Evolutionary conservation across 176 grass and related monocot genomes (phyloP).

Genomic region (Melocanna baccifera): DNA sequence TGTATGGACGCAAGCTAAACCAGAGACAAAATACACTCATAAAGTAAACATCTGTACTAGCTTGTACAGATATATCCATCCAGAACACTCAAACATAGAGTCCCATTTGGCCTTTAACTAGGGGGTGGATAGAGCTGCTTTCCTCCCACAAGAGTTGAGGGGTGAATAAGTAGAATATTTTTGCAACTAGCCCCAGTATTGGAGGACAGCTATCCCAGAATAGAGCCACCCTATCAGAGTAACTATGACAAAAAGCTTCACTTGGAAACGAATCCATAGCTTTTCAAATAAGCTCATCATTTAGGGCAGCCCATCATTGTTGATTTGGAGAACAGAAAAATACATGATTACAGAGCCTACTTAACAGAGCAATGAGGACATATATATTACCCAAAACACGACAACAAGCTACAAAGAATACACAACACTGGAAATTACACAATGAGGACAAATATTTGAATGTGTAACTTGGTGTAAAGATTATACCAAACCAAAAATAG

Average conservation of each 20-base stretch:
- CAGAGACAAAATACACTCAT: background rate
- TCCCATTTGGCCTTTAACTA: background rate
- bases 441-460: background rate
- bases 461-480: background rate
- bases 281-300: conserved; percentile 31
- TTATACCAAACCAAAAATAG: background rate
- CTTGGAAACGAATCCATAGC: conserved; percentile 43
- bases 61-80: background rate
- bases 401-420: background rate
- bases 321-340: background rate
- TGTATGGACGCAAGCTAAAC: background rate
- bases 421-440: too few relatives aligned
- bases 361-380: background rate
- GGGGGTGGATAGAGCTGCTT: background rate
- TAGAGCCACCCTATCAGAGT: conserved; percentile 42
- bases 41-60: background rate
- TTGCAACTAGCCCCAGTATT: background rate
- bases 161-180: background rate
- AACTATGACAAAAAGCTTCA: conserved; percentile 55
- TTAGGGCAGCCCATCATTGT: background rate
- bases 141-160: background rate
- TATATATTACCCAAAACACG: background rate
- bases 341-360: background rate
- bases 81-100: background rate
- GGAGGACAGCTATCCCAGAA: background rate